Evolutionary conservation across 163 green algal species (phyloP).

Genomic region (Scenedesmus sp.): DNA sequence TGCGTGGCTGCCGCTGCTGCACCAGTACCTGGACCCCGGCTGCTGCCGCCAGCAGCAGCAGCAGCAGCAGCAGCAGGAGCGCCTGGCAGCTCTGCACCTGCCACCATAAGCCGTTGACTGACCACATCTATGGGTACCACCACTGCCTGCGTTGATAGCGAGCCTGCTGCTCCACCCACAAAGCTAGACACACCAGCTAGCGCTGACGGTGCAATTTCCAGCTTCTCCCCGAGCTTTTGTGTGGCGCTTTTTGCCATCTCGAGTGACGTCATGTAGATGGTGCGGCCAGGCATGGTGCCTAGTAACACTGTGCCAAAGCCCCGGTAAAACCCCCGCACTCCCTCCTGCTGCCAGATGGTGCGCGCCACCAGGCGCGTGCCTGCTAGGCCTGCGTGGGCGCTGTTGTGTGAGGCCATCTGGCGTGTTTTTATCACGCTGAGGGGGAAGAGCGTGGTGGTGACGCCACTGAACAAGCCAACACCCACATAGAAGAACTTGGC

Average conservation of each 20-base stretch:
- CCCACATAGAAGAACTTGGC: slow-evolving; percentile 76
- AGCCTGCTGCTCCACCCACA: slow-evolving; percentile 77
- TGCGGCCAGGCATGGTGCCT: slow-evolving; percentile 81
- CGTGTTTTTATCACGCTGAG: slow-evolving; percentile 95
- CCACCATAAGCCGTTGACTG: slow-evolving; percentile 67
- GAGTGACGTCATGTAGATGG: slow-evolving; percentile 84
- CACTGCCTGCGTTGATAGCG: slow-evolving; percentile 83
- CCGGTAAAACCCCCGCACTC: slow-evolving; percentile 82
- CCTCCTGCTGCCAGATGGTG: slow-evolving; percentile 59
- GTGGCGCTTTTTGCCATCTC: slow-evolving; percentile 76
- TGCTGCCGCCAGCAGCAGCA: background rate
- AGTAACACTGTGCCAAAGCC: slow-evolving; percentile 90
- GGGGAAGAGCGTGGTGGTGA: slow-evolving; percentile 90
- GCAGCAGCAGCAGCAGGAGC: background rate
- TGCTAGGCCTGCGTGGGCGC: slow-evolving; percentile 54
- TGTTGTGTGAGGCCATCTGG: slow-evolving; percentile 74
- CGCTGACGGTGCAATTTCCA: slow-evolving; percentile 45
- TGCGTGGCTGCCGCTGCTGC: slow-evolving; percentile 14
- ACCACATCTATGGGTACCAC: slow-evolving; percentile 94
- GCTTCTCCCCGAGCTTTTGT: background rate
- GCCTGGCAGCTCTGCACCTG: slow-evolving; percentile 27
- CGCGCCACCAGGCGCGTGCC: slow-evolving; percentile 57
- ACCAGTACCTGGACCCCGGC: background rate
- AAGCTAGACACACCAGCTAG: slow-evolving; percentile 76
- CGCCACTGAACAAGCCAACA: slow-evolving; percentile 81